phyloP scores from a whole-genome alignment of 768 basidiomycete species.

The Lactarius quietus region DNA sequence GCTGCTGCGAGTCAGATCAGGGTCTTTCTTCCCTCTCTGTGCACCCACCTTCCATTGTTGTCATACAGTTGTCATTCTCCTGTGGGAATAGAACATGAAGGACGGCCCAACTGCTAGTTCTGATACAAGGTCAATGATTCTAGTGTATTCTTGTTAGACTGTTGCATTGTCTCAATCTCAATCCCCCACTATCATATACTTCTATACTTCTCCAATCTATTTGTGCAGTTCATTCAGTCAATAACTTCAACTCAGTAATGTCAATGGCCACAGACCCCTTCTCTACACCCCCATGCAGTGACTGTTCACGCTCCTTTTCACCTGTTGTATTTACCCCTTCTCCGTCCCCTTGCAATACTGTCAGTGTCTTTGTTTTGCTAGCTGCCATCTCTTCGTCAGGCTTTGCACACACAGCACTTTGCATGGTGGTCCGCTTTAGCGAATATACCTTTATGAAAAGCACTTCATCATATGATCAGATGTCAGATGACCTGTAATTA shows the following conservation, averaged over 20 bases:
- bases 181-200: no score
- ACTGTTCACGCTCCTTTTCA: slow-evolving; percentile 5
- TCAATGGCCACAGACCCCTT: not conserved
- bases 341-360: not conserved
- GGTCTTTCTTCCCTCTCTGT: no score
- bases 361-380: not conserved
- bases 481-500: not conserved
- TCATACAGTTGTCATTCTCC: no score
- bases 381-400: slow-evolving; percentile 24
- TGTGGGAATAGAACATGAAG: no score
- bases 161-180: no score
- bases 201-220: no score
- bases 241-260: not conserved
- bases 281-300: not conserved
- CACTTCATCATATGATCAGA: slow-evolving; percentile 22
- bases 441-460: slow-evolving; percentile 38
- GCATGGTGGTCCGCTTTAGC: slow-evolving; percentile 30
- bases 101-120: no score
- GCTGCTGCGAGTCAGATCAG: no score
- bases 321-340: slow-evolving; percentile 2
- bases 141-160: no score
- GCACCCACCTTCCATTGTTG: no score
- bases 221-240: no score
- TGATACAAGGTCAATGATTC: no score
- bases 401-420: slow-evolving; percentile 20